Evolutionary conservation across 1,139 yeast species (phyloP), one percentile per base, ranked within the genome.

Genomic region (Eremothecium gossypii): DNA sequence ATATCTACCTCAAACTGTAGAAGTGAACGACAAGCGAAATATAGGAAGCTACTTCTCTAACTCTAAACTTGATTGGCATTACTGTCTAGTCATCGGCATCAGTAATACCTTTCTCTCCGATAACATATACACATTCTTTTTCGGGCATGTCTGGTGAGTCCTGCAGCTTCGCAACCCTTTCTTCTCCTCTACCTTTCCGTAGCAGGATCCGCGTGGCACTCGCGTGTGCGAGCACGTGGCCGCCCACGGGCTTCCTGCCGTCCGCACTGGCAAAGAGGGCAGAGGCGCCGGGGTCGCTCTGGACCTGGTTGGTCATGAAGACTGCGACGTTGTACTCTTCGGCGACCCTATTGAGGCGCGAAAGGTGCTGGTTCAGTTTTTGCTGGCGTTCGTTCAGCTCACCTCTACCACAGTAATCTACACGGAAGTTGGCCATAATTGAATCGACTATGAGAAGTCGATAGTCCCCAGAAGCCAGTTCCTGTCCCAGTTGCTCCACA

Each of bases 271-370:
- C 82, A 63, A 77, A 77, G 42, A 77, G 58, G 2, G 80, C 75
- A 42, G 79, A 74, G 0, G 82, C 83, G 36, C 83, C 83, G 1
- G 82, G 82, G 50, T 77, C 82, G n/a, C 79, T 73, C 55, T 77
- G 83, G 8, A 76, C 81, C 54, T 77, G 82, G 45, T 76, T 76
- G 1, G 82, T 76, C 62, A 76, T 61, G 48, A 77, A 75, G 1
- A 76, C 75, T 0, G 82, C 80, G 33, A 74, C 62, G 47, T 77
- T 76, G 54, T 72, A 76, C 50, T 76, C 81, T 51, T 76, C 82
- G 1, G 80, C 74, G 37, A 76, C 56, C 46, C 79, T 64, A 41
- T 70, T 73, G 42, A 76, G 59, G 42, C 70, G 65, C 5, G 74
- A 67, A 38, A 77, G 63, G 65, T 76, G 79, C 48, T 76, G 81